Evolutionary conservation across 2,329 filamentous ascomycete genomes (phyloP), one percentile per base, ranked within the genome.

Genomic region (Graphilbum fragrans): DNA sequence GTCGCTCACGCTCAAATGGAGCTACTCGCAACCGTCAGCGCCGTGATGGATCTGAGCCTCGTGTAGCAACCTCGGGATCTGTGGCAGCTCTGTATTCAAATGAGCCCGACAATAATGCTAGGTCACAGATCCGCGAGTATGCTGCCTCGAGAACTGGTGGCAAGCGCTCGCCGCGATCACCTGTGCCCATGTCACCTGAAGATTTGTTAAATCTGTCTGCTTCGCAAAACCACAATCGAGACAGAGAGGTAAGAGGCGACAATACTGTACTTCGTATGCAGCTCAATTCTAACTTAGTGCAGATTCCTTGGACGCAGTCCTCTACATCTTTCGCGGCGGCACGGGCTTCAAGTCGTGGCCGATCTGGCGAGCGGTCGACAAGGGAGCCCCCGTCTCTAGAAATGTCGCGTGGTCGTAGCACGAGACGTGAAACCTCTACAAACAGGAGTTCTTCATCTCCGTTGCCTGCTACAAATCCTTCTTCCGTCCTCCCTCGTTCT

Each of bases 121-220:
- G n/a, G n/a, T n/a, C n/a, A n/a, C n/a, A n/a, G n/a, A n/a, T n/a
- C n/a, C n/a, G n/a, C n/a, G n/a, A n/a, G n/a, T n/a, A n/a, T n/a
- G n/a, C n/a, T n/a, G 43, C 62, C 82, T 47, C 82, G 78, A 45
- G 54, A 76, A 82, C 17, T 75, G 79, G 12, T 11, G 48, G 45
- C 12, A 94, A 94, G 61, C 73, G 84, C 19, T 95, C 90, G 1
- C 90, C 90, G 1, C 93, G 86, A 2, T 95, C 90, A 0, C 90
- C 90, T 0, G 73, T 94, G 2, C 86, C 88, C 3, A 95, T 95
- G 88, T 94, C 88, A 3, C 87, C 87, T 0, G 86, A 94, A 52
- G 87, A 95, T 52, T 57, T 85, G 45, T 75, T 77, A 53, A 80
- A 74, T 50, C 59, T 82, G 38, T n/a, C n/a, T n/a, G n/a, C n/a